Base-by-base conservation (phyloP, 164 flowering plant species). In the Aristolochia californica region DNA sequence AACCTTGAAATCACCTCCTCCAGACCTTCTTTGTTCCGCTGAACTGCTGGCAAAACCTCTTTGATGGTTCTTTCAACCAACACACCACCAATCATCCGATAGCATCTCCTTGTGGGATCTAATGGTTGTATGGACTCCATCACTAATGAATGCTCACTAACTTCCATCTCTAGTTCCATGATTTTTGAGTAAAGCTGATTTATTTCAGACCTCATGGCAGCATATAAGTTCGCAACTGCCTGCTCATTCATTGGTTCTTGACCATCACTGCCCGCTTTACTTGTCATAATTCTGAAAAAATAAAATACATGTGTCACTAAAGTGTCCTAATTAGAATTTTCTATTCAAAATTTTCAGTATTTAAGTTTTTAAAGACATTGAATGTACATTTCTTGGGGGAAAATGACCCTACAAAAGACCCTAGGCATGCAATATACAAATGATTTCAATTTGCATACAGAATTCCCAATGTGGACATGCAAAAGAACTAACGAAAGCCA, bases 51-150 rank as follows among this genome's bases (percentile, higher is more conserved):
- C 56, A 91, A 66, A 55, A 93, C 91, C 68, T 88, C 95, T 53
- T 76, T 82, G 70, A 93, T 72, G 28, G 95, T 93, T 74, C 97
- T 82, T 73, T 93, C 97, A 27, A 88, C 97, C 57, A 93, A 77
- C 45, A 93, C 95, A 23, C 97, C 98, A 22, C 98, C 94, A 56
- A 88, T 87, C 97, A 91, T 91, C 27, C 97, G 71, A 68, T 83
- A 91, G 76, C 94, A 91, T 63, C 81, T 73, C 62, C 98, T 74
- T 5, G 94, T 75, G 28, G 76, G 98, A 65, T 91, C 95, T 16
- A 88, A 85, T 2, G 96, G 95, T 67, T 84, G 63, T 26, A 91
- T 84, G 24, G 96, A 93, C 27, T 72, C 75, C 10, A 86, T 82
- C 38, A 88, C 96, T 66, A 91, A 61, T 2, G 95, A 74, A 44